These are phyloP conservation scores for Centella asiatica DNA, from an alignment of 129 eudicot genomes.

Conservation along the genomic window DNA sequence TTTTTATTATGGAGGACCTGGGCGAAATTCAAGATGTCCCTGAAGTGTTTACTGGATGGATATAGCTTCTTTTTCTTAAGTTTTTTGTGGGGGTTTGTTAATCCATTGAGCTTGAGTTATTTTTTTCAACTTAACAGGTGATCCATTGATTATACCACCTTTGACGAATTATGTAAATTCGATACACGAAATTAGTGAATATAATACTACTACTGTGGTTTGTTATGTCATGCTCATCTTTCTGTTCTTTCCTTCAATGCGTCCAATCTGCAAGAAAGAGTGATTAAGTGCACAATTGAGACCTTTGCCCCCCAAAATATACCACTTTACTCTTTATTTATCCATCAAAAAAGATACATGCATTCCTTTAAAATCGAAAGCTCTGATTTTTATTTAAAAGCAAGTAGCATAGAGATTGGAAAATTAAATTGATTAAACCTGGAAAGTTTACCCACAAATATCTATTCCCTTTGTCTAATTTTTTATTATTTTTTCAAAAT, in stretches of 20 bases:
- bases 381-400: no score
- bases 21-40: slow-evolving; percentile 68
- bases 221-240: slow-evolving; percentile 1
- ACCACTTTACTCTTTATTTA: no score
- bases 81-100: slow-evolving; percentile 5
- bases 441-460: no score
- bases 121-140: slow-evolving; percentile 28
- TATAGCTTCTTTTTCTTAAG: slow-evolving; percentile 12
- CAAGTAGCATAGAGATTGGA: no score
- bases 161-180: slow-evolving; percentile 16
- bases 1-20: slow-evolving; percentile 92
- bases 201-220: slow-evolving; percentile 20
- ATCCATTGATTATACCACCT: slow-evolving; percentile 23
- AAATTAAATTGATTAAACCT: no score
- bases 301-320: no score
- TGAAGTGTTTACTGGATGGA: slow-evolving; percentile 12
- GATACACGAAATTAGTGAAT: slow-evolving; percentile 22
- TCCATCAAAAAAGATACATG: no score
- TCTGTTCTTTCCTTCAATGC: background rate
- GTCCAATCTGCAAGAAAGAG: no score
- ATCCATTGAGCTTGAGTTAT: slow-evolving; percentile 20
- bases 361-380: no score
- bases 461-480: no score
- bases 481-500: no score
- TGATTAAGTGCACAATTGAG: background rate